These are phyloP conservation scores for Kluyveromyces sp. DNA, from an alignment of 1,139 yeast species.

Conservation along the genomic window DNA sequence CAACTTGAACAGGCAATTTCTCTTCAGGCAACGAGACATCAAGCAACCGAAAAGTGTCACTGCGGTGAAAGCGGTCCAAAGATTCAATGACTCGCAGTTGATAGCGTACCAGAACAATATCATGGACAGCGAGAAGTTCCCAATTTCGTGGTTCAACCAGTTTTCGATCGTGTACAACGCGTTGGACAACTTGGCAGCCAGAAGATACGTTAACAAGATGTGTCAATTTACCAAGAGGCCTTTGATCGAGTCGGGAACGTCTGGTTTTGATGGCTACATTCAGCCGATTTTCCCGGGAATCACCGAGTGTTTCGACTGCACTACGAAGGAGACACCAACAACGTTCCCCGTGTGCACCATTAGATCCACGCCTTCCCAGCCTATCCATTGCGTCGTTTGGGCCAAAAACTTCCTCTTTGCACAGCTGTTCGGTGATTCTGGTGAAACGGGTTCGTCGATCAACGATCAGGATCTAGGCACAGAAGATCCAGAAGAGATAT, in stretches of 20 bases:
- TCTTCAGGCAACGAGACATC: constrained; percentile 80
- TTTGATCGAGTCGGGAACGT: constrained; percentile 88
- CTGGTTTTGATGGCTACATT: constrained; percentile 89
- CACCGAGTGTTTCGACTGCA: constrained; percentile 93
- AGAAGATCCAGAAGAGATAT: constrained; percentile 59
- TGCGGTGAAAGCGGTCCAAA: constrained; percentile 73
- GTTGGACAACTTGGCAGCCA: constrained; percentile 85
- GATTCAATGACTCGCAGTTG: constrained; percentile 65
- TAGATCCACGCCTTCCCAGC: constrained; percentile 92
- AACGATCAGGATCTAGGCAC: constrained; percentile 47
- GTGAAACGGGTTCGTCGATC: constrained; percentile 34
- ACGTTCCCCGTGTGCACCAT: constrained; percentile 95
- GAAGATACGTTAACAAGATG: constrained; percentile 81
- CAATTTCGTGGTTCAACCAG: constrained; percentile 72
- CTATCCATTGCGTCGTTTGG: constrained; percentile 96
- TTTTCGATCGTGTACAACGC: constrained; percentile 85
- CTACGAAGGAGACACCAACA: constrained; percentile 79
- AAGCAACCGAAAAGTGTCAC: constrained; percentile 78
- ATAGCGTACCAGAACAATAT: constrained; percentile 84
- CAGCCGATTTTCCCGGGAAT: constrained; percentile 80
- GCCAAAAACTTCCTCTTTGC: constrained; percentile 84
- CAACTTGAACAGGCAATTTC: constrained; percentile 86
- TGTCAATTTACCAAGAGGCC: constrained; percentile 69
- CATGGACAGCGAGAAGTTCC: constrained; percentile 66
- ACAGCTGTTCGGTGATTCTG: constrained; percentile 59